Conservation (phyloP, 73 alveolate genomes). For the Stentor coeruleus region DNA sequence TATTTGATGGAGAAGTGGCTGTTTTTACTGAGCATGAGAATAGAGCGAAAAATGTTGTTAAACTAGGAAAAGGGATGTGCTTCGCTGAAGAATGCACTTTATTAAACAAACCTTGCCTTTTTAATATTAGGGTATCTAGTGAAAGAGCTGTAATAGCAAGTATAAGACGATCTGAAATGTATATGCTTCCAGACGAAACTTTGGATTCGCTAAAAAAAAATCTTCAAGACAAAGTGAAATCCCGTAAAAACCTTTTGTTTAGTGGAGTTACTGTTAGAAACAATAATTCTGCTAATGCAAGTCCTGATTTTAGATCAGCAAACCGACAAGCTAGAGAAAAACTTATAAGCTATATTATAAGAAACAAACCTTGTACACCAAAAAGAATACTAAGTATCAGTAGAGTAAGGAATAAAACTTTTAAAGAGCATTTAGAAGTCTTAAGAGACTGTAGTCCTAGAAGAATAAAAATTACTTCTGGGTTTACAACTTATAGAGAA, state of each 20-base stretch:
- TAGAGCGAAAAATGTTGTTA: too few species aligned
- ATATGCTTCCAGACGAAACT: neutral
- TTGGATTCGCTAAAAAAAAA: neutral
- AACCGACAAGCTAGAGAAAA: neutral
- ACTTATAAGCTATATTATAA: neutral
- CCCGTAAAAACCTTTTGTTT: neutral
- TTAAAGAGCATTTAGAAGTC: neutral
- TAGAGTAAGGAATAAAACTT: neutral
- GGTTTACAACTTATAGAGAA: too few species aligned
- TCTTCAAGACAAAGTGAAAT: neutral
- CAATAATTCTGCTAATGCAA: neutral
- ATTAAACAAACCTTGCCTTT: neutral
- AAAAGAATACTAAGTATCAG: neutral
- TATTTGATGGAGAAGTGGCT: too few species aligned
- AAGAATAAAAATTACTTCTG: too few species aligned
- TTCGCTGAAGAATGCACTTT: neutral
- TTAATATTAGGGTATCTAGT: neutral
- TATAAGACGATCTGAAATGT: neutral
- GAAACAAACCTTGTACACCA: neutral
- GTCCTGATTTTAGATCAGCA: neutral
- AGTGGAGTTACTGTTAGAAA: neutral
- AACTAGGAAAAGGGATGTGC: neutral
- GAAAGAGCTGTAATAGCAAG: neutral
- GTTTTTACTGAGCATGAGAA: too few species aligned
- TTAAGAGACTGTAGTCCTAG: too few species aligned